phyloP scores from a whole-genome alignment of 1,284 basidiomycete species.

The Tilletia setariae region DNA sequence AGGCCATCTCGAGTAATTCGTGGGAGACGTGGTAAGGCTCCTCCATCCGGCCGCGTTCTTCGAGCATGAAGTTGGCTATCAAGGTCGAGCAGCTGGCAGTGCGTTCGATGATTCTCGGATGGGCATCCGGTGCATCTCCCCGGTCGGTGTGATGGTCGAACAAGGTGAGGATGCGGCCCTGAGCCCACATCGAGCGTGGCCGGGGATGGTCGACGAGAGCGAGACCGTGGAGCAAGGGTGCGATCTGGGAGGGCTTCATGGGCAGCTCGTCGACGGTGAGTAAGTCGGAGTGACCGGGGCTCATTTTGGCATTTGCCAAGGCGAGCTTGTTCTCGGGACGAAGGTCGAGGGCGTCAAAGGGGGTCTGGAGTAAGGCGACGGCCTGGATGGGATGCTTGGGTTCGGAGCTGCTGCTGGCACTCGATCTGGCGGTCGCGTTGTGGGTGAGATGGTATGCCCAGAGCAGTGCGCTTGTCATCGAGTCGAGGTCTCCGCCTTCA shows the following conservation, averaged over 20 bases:
- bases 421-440: conserved; percentile 13
- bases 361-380: conserved; percentile 44
- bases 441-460: conserved; percentile 49
- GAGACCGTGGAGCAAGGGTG: conserved; percentile 46
- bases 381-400: conserved; percentile 26
- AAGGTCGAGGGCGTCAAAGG: conserved; percentile 52
- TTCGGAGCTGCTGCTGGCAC: conserved; percentile 16
- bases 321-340: conserved; percentile 55
- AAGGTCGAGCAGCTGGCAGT: conserved; percentile 51
- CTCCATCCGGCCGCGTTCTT: conserved; percentile 40
- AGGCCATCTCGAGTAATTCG: conserved; percentile 44
- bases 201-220: conserved; percentile 55
- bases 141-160: conserved; percentile 55
- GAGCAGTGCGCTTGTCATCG: conserved; percentile 44
- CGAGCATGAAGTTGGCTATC: conserved; percentile 45
- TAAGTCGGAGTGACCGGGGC: conserved; percentile 52
- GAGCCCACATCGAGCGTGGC: conserved; percentile 46
- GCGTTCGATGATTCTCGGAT: conserved; percentile 45
- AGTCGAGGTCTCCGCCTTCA: conserved; percentile 54
- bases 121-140: conserved; percentile 38
- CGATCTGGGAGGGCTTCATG: conserved; percentile 45
- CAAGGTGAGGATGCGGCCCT: conserved; percentile 40
- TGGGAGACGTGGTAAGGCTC: conserved; percentile 41
- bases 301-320: conserved; percentile 49
- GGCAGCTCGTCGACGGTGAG: conserved; percentile 55